These are phyloP conservation scores for Beta macrorhiza DNA, from an alignment of 179 eudicot species.

Conservation along the genomic window DNA sequence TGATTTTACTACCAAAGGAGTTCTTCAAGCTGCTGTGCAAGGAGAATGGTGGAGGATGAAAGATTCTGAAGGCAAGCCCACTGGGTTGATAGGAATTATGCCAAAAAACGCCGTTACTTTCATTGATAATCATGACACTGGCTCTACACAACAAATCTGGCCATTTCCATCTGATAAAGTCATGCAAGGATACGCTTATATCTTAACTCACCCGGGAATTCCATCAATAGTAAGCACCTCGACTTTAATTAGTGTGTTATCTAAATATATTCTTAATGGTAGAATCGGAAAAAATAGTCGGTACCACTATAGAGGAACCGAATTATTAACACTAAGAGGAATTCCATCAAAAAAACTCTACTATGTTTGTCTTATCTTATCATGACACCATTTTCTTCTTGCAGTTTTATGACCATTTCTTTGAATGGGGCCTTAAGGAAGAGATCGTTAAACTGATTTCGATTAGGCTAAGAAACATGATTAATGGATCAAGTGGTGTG, in stretches of 20 bases:
- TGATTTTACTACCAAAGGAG: conserved; percentile 28
- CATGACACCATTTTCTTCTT: too few relatives aligned
- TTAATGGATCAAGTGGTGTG: too few relatives aligned
- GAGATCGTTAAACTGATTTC: too few relatives aligned
- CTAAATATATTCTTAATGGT: too few relatives aligned
- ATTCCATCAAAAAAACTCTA: too few relatives aligned
- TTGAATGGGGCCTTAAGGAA: too few relatives aligned
- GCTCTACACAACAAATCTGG: conserved; percentile 50
- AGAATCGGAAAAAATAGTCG: too few relatives aligned
- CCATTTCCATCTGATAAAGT: conserved; percentile 69
- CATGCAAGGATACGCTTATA: conserved; percentile 64
- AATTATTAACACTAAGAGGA: too few relatives aligned
- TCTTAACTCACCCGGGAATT: conserved; percentile 24
- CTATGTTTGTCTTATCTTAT: too few relatives aligned
- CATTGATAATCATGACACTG: conserved; percentile 77
- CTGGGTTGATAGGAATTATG: conserved; percentile 23
- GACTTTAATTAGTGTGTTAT: not conserved
- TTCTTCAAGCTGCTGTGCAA: conserved; percentile 27
- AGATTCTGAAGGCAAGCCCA: conserved; percentile 22
- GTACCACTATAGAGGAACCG: too few relatives aligned
- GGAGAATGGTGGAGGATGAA: conserved; percentile 32
- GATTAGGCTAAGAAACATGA: too few relatives aligned
- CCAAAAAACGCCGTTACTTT: conserved; percentile 24
- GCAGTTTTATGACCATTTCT: too few relatives aligned
- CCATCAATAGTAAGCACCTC: conserved; percentile 39